These are phyloP conservation scores for Lagerstroemia speciosa DNA, from an alignment of 345 rosid species.

Conservation along the genomic window DNA sequence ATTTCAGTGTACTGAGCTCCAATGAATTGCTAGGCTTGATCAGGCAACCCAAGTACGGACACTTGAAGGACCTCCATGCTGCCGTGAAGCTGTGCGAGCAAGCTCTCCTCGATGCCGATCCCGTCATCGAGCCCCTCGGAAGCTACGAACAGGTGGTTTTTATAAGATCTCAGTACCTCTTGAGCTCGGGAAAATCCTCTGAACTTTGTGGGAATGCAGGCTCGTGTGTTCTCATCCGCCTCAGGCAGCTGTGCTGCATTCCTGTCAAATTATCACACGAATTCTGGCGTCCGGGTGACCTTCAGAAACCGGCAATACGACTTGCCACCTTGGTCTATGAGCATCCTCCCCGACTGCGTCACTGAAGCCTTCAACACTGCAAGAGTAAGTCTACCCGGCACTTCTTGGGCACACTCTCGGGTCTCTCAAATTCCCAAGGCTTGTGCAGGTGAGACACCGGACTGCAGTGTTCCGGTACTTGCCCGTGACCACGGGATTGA, in stretches of 20 bases:
- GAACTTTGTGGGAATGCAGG: conserved; percentile 23
- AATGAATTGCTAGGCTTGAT: conserved; percentile 42
- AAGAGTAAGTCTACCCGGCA: conserved; percentile 25
- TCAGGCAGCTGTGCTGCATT: conserved; percentile 64
- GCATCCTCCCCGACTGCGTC: conserved; percentile 82
- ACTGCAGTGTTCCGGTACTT: conserved; percentile 23
- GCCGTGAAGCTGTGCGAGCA: conserved; percentile 64
- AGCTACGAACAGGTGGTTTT: conserved; percentile 48
- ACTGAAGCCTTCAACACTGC: conserved; percentile 68
- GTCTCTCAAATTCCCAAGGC: too few species aligned
- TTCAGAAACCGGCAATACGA: conserved; percentile 45
- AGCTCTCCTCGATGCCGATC: conserved; percentile 46
- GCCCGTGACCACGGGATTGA: conserved; percentile 19
- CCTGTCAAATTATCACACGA: conserved; percentile 52
- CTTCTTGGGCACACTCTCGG: background rate
- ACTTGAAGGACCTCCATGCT: conserved; percentile 58
- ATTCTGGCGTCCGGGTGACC: conserved; percentile 35
- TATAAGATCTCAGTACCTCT: background rate
- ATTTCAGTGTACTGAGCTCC: background rate
- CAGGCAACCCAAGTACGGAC: conserved; percentile 77
- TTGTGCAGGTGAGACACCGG: background rate
- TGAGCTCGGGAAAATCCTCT: background rate
- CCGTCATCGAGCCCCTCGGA: conserved; percentile 43
- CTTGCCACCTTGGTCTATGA: conserved; percentile 88
- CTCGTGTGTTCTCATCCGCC: conserved; percentile 53